phyloP scores from a whole-genome alignment of 306 rosid species.

The Sechiopsis laciniata region DNA sequence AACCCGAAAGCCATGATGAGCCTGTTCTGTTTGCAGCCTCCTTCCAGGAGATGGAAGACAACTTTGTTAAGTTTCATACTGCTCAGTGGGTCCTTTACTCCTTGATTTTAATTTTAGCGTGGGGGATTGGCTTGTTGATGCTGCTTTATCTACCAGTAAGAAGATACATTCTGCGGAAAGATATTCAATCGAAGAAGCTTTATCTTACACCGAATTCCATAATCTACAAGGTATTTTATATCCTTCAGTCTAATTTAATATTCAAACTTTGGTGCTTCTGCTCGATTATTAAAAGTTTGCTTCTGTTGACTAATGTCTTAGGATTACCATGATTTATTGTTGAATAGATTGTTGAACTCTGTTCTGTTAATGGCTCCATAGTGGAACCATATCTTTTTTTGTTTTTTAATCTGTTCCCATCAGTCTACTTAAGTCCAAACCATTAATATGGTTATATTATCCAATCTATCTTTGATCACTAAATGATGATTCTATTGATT shows the following conservation, averaged over 20 bases:
- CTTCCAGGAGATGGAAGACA: conserved; percentile 64
- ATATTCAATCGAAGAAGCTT: conserved; percentile 63
- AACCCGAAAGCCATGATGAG: conserved; percentile 36
- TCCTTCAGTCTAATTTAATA: neutral
- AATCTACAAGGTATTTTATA: conserved; percentile 53
- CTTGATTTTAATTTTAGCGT: conserved; percentile 55
- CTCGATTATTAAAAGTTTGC: neutral
- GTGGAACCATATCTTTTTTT: neutral
- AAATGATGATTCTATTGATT: neutral
- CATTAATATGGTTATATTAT: neutral
- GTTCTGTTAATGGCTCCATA: neutral
- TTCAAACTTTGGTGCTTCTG: neutral
- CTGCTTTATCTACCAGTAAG: conserved; percentile 71
- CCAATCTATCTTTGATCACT: neutral
- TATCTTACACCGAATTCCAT: conserved; percentile 70
- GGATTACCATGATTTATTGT: neutral
- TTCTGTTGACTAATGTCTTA: neutral
- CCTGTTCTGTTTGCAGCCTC: conserved; percentile 57
- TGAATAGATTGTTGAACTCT: conserved; percentile 1
- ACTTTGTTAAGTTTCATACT: conserved; percentile 57
- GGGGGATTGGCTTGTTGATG: conserved; percentile 87
- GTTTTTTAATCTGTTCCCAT: neutral
- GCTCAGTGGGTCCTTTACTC: conserved; percentile 77
- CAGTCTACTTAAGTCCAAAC: neutral
- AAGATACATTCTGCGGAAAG: conserved; percentile 58